These are phyloP conservation scores for Epicoccum sorghinum DNA, from an alignment of 2,329 filamentous ascomycete genomes.

Conservation along the genomic window DNA sequence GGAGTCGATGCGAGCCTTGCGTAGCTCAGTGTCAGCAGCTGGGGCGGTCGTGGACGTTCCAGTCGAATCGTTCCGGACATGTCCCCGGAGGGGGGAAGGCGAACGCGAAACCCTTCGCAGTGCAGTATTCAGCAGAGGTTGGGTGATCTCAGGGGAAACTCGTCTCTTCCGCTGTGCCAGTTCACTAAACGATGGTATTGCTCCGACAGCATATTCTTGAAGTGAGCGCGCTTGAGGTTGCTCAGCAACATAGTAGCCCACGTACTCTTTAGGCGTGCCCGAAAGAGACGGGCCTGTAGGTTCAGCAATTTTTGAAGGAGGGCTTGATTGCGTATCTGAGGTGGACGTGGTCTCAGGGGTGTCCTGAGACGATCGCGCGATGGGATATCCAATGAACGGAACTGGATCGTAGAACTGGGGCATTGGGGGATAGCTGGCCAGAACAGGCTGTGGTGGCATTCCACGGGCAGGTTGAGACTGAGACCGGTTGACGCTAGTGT, in stretches of 20 bases:
- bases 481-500: slow-evolving; percentile 52
- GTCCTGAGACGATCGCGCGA: slow-evolving; percentile 43
- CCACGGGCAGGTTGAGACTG: slow-evolving; percentile 58
- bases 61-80: slow-evolving; percentile 50
- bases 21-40: slow-evolving; percentile 21
- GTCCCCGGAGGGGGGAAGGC: slow-evolving; percentile 54
- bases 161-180: slow-evolving; percentile 50
- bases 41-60: slow-evolving; percentile 23
- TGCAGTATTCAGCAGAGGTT: slow-evolving; percentile 47
- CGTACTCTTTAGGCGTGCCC: slow-evolving; percentile 56
- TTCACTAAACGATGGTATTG: slow-evolving; percentile 49
- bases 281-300: slow-evolving; percentile 31
- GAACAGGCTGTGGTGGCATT: slow-evolving; percentile 46
- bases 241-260: slow-evolving; percentile 57
- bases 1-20: slow-evolving; percentile 38
- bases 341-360: slow-evolving; percentile 23
- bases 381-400: slow-evolving; percentile 40
- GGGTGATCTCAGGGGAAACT: slow-evolving; percentile 51
- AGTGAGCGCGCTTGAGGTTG: slow-evolving; percentile 49
- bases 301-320: slow-evolving; percentile 27
- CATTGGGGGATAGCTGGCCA: slow-evolving; percentile 49
- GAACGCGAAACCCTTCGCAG: slow-evolving; percentile 50
- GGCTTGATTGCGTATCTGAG: slow-evolving; percentile 31
- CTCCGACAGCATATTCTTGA: slow-evolving; percentile 44
- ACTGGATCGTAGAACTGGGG: slow-evolving; percentile 41